Evolutionary conservation across 345 rosid genomes (phyloP).

Genomic region (Toxicodendron radicans): DNA sequence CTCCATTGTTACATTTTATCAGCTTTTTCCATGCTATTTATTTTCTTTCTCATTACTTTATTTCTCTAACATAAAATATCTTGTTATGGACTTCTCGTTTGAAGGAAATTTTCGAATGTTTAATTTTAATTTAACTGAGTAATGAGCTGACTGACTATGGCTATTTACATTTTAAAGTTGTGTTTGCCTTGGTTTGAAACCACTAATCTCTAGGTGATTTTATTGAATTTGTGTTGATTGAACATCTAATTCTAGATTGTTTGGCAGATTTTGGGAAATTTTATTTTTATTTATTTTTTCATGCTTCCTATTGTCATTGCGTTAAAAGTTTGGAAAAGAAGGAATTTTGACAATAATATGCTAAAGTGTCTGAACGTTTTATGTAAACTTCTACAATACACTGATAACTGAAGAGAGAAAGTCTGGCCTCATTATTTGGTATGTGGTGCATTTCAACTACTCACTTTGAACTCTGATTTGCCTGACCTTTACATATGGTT

Average conservation of each 20-base stretch:
- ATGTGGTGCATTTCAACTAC: not conserved
- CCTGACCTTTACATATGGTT: not conserved
- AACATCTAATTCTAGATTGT: not conserved
- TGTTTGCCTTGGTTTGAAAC: not conserved
- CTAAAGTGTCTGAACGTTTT: constrained; percentile 11
- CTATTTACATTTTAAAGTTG: not conserved
- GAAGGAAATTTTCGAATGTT: not conserved
- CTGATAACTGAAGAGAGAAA: not conserved
- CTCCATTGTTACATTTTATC: not conserved
- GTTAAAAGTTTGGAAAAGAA: not conserved
- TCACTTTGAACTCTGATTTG: not conserved
- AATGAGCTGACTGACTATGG: not conserved
- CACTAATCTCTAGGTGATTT: not conserved
- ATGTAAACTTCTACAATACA: not conserved
- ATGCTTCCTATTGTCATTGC: not conserved
- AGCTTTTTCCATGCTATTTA: not conserved
- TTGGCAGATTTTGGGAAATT: not conserved
- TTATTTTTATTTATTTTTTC: not conserved
- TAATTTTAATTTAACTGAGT: too few species aligned
- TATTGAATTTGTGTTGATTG: not conserved
- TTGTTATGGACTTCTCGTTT: constrained; percentile 9
- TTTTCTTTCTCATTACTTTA: not conserved
- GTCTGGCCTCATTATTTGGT: not conserved
- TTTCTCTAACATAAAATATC: not conserved
- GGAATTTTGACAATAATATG: not conserved